These are phyloP conservation scores for Chrysoporthe puriensis DNA, from an alignment of 2,329 filamentous ascomycete species.

Conservation along the genomic window DNA sequence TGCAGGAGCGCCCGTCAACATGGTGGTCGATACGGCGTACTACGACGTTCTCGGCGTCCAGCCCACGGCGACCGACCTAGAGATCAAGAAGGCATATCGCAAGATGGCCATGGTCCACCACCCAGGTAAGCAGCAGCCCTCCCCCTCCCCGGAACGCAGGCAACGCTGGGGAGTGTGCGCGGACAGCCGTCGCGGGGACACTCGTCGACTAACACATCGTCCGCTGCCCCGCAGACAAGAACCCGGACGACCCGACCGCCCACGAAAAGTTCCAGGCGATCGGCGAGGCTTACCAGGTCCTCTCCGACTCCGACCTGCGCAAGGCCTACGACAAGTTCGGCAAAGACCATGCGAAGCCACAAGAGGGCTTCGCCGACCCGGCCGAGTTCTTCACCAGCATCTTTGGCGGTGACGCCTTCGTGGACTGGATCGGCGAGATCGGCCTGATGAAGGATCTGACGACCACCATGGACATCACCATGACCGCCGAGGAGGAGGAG, in stretches of 20 bases:
- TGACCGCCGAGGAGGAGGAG: conserved; percentile 76
- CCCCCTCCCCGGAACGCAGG: no score
- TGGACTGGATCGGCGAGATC: conserved; percentile 97
- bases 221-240: conserved; percentile 72
- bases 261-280: conserved; percentile 94
- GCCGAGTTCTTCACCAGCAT: conserved; percentile 98
- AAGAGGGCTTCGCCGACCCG: conserved; percentile 92
- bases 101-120: conserved; percentile 94
- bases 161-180: not conserved
- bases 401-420: conserved; percentile 94
- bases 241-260: conserved; percentile 91
- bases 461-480: conserved; percentile 97
- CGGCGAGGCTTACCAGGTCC: conserved; percentile 74
- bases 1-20: conserved; percentile 43
- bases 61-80: conserved; percentile 83
- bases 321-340: conserved; percentile 96
- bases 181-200: not conserved
- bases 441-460: conserved; percentile 98
- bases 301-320: conserved; percentile 84
- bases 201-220: not conserved
- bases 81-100: conserved; percentile 97
- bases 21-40: conserved; percentile 88
- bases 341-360: conserved; percentile 90
- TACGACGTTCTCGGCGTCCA: conserved; percentile 86
- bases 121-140: conserved; percentile 62